Evolutionary conservation across 352 stramenopile genomes (phyloP), one percentile per base, ranked within the genome.

Genomic region (Pythium apleroticum): DNA sequence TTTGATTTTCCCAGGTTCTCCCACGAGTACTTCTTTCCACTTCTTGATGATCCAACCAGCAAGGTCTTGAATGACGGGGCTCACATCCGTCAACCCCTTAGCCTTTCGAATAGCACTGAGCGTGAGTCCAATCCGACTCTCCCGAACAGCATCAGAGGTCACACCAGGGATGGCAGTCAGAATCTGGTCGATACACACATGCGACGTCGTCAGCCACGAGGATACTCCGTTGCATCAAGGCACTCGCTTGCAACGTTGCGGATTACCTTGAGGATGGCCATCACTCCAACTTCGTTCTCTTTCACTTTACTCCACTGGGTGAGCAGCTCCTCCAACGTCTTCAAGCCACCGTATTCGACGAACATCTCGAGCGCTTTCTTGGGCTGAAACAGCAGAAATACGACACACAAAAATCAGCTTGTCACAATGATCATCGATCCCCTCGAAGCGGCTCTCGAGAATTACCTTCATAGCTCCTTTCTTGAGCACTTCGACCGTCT

Each of bases 261-360:
- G 0, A n/a, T 50, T 49, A 90, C 84, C 74, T 93, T 93, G 2
- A 93, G 54, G 19, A 90, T 68, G 1, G 86, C 72, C 14, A 91
- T 60, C 27, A 93, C 68, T 10, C 84, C 81, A 28, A 68, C 43
- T 58, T 93, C 80, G 0, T 73, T 78, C 30, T 85, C 75, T 46
- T 72, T 73, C 31, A 71, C 50, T 22, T 77, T 65, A 27, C 73
- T 65, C 84, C 84, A 93, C 37, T 72, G 72, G 1, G 50, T 63
- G 11, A 93, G 64, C 28, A 88, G 63, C 19, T 80, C 68, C 17
- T 65, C 58, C 24, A 93, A 69, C 6, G 73, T 81, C 20, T 35
- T 48, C 20, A 92, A 37, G 8, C 84, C 84, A 52, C 78, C 76
- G n/a, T 68, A 71, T 20, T 74, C 60, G 4, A 93, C 69, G 63